Evolutionary conservation across 2,329 filamentous ascomycete genomes (phyloP), one percentile per base, ranked within the genome.

Genomic region (Juglanconis juglandina): DNA sequence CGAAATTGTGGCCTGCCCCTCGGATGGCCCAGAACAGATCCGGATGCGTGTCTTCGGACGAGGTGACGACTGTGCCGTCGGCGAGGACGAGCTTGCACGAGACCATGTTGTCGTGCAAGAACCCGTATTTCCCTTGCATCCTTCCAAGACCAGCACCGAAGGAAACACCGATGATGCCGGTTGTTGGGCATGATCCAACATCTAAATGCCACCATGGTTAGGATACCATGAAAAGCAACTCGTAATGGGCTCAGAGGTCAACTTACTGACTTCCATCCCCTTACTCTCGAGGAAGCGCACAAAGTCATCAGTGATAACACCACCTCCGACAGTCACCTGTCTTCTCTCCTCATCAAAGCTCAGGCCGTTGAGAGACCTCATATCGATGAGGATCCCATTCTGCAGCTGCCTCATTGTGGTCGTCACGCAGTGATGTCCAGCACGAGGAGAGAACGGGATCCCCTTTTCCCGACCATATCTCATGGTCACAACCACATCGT

Each of bases 1-100:
- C 78, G 59, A 80, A 79, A 59, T 74, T 78, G 39, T 72, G 69
- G 0, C 75, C 77, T 0, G 76, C 76, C 5, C 77, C 77, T 1
- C 72, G 68, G 3, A 78, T 60, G 0, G 73, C 76, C 75, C 75
- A 78, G 66, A 77, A 78, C 6, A 79, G 68, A 52, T 76, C 74
- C 0, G 65, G 2, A 41, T 85, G 76, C 64, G 81, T 72, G 0
- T 68, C 66, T 10, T 73, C 69, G 2, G 78, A 81, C 70, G 73
- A 73, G 0, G 64, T 71, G 3, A 78, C 68, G 2, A 76, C 64
- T 5, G 65, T 64, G 0, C 75, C 76, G 33, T 72, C 66, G 10
- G 76, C 73, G 4, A 76, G 70, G 1, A 80, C 74, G 5, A 81
- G 68, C 44, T 74, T 67, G 5, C 69, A 72, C 0, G 72, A 72